These are phyloP conservation scores for Fraxinus pennsylvanica DNA, from an alignment of 257 asterid species.

Conservation along the genomic window DNA sequence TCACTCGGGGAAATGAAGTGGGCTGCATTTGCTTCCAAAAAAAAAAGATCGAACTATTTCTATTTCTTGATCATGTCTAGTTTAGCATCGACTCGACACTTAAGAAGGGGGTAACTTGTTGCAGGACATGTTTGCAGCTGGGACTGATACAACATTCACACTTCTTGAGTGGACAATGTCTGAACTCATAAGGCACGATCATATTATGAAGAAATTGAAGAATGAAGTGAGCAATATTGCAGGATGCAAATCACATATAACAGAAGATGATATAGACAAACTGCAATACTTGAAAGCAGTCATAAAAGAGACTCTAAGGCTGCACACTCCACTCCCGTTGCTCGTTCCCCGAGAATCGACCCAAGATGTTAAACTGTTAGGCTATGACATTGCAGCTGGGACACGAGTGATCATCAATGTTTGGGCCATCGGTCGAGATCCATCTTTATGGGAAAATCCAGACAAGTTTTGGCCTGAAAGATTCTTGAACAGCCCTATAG, in stretches of 20 bases:
- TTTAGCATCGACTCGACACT: background rate
- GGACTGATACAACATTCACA: conserved; percentile 54
- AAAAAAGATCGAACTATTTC: too few relatives aligned
- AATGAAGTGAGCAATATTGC: conserved; percentile 35
- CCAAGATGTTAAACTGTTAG: conserved; percentile 28
- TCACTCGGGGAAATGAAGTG: background rate
- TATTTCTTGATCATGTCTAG: background rate
- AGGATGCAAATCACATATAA: conserved; percentile 24
- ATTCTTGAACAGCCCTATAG: conserved; percentile 32
- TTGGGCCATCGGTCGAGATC: conserved; percentile 59
- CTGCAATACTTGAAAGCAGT: conserved; percentile 41
- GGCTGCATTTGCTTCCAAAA: background rate
- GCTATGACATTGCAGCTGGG: conserved; percentile 42
- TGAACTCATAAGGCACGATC: conserved; percentile 42
- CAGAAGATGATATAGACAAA: conserved; percentile 41
- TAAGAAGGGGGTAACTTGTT: background rate
- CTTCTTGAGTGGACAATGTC: conserved; percentile 48
- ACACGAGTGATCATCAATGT: conserved; percentile 41
- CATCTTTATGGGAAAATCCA: conserved; percentile 38
- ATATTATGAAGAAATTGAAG: conserved; percentile 31
- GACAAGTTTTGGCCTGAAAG: conserved; percentile 38
- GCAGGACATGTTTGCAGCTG: conserved; percentile 65
- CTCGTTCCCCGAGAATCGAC: conserved; percentile 56
- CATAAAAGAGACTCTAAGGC: conserved; percentile 46
- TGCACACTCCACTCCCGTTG: conserved; percentile 54